phyloP scores from a whole-genome alignment of 2,329 filamentous ascomycete genomes.

The Sporothrix pseudoabietina region DNA sequence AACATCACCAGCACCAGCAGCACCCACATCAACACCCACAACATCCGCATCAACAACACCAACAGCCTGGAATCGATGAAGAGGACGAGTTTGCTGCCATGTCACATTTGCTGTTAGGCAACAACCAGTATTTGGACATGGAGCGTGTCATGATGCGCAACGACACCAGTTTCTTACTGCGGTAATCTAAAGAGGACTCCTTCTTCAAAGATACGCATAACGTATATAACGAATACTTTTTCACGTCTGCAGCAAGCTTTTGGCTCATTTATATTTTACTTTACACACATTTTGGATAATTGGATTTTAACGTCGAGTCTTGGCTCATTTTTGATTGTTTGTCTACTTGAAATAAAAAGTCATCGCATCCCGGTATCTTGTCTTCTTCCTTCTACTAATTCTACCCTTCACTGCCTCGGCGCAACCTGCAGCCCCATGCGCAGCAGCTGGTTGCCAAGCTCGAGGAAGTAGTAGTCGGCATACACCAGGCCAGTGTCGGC shows the following conservation, averaged over 20 bases:
- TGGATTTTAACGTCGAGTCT: background rate
- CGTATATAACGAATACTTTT: conserved; percentile 3
- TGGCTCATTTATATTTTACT: background rate
- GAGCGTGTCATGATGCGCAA: conserved; percentile 36
- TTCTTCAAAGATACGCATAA: background rate
- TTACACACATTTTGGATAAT: background rate
- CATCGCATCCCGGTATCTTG: background rate
- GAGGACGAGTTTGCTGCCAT: conserved; percentile 38
- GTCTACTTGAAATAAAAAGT: background rate
- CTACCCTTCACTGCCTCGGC: background rate
- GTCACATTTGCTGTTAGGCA: conserved; percentile 37
- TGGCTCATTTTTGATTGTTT: background rate
- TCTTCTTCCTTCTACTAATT: background rate
- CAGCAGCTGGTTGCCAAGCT: conserved; percentile 50
- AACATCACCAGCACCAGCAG: background rate
- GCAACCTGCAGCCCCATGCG: conserved; percentile 37
- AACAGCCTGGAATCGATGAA: background rate
- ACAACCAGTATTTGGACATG: conserved; percentile 36
- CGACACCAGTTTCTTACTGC: conserved; percentile 23
- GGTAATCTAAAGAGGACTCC: background rate
- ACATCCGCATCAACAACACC: conserved; percentile 1
- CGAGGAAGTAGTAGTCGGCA: conserved; percentile 51
- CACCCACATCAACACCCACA: background rate
- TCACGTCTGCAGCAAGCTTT: background rate
- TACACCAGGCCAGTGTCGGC: conserved; percentile 47